These are phyloP conservation scores for Luzula sylvatica DNA, from an alignment of 176 grass and related monocot genomes.

Conservation along the genomic window DNA sequence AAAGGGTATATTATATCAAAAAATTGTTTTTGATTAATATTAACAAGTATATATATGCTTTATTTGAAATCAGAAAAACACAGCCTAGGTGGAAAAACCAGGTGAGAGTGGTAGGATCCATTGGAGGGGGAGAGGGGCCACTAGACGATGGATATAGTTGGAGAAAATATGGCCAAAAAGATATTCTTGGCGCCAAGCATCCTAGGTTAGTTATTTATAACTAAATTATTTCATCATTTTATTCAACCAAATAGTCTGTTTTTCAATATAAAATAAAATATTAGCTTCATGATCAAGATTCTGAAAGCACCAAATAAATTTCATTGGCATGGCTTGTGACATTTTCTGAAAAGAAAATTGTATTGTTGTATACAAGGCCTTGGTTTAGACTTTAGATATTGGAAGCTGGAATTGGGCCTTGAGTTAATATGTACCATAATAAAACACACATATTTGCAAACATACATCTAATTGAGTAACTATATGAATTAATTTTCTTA, in stretches of 20 bases:
- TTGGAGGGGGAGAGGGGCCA: slow-evolving; percentile 25
- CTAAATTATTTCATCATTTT: neutral
- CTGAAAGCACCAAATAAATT: too few species aligned
- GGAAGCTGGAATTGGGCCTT: too few species aligned
- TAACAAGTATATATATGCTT: neutral
- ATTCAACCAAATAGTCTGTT: neutral
- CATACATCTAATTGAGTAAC: neutral
- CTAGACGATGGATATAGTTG: slow-evolving; percentile 60
- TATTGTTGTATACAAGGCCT: too few species aligned
- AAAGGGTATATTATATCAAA: too few species aligned
- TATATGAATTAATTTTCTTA: neutral
- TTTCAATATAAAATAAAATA: too few species aligned
- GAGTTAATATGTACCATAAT: too few species aligned
- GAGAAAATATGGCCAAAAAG: slow-evolving; percentile 91
- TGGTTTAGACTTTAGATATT: too few species aligned
- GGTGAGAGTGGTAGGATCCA: slow-evolving; percentile 29
- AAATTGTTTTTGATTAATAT: neutral
- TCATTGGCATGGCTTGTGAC: too few species aligned
- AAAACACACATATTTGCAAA: too few species aligned
- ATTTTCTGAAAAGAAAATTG: neutral
- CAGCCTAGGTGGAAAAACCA: slow-evolving; percentile 43
- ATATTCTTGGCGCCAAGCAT: slow-evolving; percentile 75
- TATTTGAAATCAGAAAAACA: slow-evolving; percentile 35
- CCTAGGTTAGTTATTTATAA: slow-evolving; percentile 21
- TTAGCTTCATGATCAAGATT: too few species aligned